Evolutionary conservation across 1,284 basidiomycete genomes (phyloP).

Genomic region (Ganoderma multipileum): DNA sequence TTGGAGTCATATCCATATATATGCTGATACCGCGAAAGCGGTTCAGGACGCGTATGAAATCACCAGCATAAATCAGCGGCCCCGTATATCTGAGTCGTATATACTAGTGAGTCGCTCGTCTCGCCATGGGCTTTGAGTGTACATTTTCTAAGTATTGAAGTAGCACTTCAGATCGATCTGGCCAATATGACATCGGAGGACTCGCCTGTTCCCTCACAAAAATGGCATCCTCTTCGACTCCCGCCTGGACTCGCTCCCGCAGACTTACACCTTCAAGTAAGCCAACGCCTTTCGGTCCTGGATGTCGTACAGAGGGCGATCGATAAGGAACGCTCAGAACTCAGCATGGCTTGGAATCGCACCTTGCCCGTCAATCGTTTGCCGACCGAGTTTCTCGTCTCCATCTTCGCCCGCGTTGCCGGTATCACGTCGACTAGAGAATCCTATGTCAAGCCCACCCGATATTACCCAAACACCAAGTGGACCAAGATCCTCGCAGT

Average conservation of each 20-base stretch:
- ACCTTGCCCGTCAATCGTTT: not conserved
- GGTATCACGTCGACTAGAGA: not conserved
- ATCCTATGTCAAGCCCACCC: not conserved
- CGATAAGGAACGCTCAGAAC: not conserved
- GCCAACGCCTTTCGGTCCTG: not conserved
- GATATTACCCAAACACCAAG: not conserved
- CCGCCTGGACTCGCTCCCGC: not conserved
- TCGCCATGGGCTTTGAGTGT: not conserved
- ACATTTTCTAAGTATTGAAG: not conserved
- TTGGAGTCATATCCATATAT: not conserved
- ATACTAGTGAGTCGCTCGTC: not conserved
- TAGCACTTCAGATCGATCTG: not conserved
- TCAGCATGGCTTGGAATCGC: not conserved
- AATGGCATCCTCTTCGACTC: not conserved
- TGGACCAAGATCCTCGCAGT: not conserved
- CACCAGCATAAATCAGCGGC: not conserved
- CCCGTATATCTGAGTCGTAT: not conserved
- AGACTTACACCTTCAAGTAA: not conserved
- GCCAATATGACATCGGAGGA: not conserved
- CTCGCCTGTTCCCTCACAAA: not conserved
- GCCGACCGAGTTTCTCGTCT: slow-evolving; percentile 2
- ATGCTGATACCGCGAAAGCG: not conserved
- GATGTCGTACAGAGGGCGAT: not conserved
- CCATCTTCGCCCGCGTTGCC: not conserved
- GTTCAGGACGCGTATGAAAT: not conserved